These are phyloP conservation scores for Pseudogymnoascus sp. DNA, from an alignment of 2,329 filamentous ascomycete genomes.

Conservation along the genomic window DNA sequence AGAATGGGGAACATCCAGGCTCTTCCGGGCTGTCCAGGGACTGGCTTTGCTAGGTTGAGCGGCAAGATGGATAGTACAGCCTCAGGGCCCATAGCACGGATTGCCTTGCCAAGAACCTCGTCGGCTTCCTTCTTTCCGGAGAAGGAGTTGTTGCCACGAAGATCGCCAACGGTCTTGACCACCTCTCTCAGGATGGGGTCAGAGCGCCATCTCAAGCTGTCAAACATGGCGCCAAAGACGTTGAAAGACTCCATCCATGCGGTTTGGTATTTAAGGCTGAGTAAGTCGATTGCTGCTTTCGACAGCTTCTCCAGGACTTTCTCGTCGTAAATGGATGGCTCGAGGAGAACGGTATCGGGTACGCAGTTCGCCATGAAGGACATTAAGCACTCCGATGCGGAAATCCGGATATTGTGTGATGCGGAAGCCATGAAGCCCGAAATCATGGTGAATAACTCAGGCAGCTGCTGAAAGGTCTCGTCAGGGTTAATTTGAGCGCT, in stretches of 20 bases:
- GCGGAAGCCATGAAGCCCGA: constrained; percentile 76
- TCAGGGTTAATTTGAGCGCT: constrained; percentile 81
- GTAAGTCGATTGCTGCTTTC: constrained; percentile 63
- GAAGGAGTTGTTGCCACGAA: constrained; percentile 83
- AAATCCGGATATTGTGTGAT: constrained; percentile 88
- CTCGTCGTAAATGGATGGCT: constrained; percentile 89
- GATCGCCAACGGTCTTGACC: constrained; percentile 73
- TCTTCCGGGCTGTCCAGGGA: constrained; percentile 71
- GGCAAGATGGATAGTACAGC: constrained; percentile 76
- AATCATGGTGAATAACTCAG: constrained; percentile 75
- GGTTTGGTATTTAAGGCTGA: constrained; percentile 86
- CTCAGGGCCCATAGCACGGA: constrained; percentile 84
- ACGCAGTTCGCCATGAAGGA: constrained; percentile 90
- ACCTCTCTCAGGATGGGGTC: constrained; percentile 71
- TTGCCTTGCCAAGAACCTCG: constrained; percentile 77
- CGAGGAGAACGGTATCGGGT: constrained; percentile 72
- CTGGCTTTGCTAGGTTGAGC: constrained; percentile 74
- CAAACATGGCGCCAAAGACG: constrained; percentile 80
- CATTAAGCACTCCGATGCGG: constrained; percentile 88
- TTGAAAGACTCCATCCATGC: constrained; percentile 95
- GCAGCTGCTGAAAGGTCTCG: constrained; percentile 86
- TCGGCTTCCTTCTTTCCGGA: constrained; percentile 93
- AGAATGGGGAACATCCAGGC: constrained; percentile 94
- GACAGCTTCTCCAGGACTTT: constrained; percentile 79
- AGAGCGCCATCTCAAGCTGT: constrained; percentile 77